These are phyloP conservation scores for Phoma sp. DNA, from an alignment of 2,329 filamentous ascomycete species.

Conservation along the genomic window DNA sequence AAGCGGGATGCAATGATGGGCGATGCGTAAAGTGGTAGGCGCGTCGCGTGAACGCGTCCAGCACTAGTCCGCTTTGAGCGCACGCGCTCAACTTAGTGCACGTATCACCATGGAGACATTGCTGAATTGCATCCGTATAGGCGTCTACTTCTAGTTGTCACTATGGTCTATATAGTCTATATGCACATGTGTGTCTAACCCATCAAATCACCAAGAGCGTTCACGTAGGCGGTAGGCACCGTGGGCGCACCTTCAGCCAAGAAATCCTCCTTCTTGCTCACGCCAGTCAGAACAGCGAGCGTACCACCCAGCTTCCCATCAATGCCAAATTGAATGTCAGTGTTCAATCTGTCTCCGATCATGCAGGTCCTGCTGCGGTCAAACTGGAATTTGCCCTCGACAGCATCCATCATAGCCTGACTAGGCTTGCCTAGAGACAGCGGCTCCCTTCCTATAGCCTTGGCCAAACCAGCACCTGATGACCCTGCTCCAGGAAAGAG, in stretches of 20 bases:
- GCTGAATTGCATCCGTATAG: neutral
- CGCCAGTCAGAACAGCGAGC: constrained; percentile 87
- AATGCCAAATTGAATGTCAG: constrained; percentile 94
- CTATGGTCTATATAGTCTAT: neutral
- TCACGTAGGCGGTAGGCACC: constrained; percentile 82
- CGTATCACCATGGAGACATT: neutral
- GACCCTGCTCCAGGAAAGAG: constrained; percentile 94
- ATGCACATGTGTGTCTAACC: constrained; percentile 22
- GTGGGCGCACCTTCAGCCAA: constrained; percentile 71
- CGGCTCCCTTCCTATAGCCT: constrained; percentile 69
- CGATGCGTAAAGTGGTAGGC: constrained; percentile 27
- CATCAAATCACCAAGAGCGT: constrained; percentile 80
- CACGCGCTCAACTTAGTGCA: constrained; percentile 5
- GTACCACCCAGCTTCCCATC: constrained; percentile 92
- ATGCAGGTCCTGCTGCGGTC: constrained; percentile 88
- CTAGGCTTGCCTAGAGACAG: constrained; percentile 90
- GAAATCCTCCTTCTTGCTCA: constrained; percentile 85
- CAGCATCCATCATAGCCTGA: constrained; percentile 99
- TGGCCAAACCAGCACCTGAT: constrained; percentile 77
- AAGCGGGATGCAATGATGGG: constrained; percentile 14
- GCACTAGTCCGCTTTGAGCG: constrained; percentile 17
- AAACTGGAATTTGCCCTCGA: constrained; percentile 94
- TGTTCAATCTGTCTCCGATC: constrained; percentile 93
- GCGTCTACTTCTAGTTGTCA: neutral
- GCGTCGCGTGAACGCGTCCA: constrained; percentile 31